Evolutionary conservation across 148 eudicot species (phyloP).

Genomic region (Rhododendron molle): DNA sequence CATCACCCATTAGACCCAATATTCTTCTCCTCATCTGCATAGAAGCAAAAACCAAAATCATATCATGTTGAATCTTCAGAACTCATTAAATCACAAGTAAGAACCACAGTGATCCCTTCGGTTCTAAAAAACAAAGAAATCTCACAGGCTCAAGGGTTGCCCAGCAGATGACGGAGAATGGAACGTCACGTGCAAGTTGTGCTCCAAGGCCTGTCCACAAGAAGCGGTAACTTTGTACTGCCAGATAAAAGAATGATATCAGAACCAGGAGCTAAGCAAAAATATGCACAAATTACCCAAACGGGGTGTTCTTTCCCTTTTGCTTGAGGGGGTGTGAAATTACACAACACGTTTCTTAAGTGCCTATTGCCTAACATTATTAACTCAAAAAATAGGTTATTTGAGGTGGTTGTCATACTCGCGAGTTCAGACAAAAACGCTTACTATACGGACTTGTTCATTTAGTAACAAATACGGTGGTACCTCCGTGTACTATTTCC

Average conservation of each 20-base stretch:
- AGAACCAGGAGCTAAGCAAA: constrained; percentile 6
- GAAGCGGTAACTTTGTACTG: constrained; percentile 61
- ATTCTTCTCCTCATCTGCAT: constrained; percentile 61
- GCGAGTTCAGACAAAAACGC: background rate
- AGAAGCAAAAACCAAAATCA: constrained; percentile 4
- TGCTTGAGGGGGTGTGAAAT: background rate
- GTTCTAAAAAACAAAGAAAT: background rate
- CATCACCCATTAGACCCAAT: constrained; percentile 39
- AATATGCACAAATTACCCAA: background rate
- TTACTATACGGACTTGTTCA: background rate
- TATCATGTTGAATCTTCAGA: background rate
- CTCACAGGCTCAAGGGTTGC: constrained; percentile 87
- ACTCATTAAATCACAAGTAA: background rate
- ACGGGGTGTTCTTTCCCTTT: background rate
- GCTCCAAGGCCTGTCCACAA: constrained; percentile 96
- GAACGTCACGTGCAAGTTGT: constrained; percentile 94
- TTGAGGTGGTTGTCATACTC: background rate
- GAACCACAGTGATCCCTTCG: background rate
- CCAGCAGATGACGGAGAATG: constrained; percentile 94
- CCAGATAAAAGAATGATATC: constrained; percentile 9
- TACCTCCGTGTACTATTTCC: background rate
- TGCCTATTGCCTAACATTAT: background rate
- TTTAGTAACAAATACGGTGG: background rate
- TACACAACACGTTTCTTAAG: background rate
- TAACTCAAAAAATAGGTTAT: background rate